Base-by-base conservation (phyloP, 2,329 filamentous ascomycete genomes). In the Cercospora canescens region DNA sequence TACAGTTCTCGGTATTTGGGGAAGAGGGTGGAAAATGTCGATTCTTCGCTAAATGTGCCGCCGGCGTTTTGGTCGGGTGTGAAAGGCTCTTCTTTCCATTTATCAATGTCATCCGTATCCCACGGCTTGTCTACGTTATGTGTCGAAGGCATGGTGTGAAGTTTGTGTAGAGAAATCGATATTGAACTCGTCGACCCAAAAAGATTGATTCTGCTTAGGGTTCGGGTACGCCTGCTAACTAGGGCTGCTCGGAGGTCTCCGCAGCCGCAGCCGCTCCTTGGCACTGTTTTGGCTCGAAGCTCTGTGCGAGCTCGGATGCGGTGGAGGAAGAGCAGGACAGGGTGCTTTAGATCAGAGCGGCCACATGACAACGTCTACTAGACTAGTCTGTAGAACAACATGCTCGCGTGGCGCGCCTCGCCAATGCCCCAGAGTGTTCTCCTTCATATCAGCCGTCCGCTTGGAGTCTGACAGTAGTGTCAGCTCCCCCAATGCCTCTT, bases 1-100 rank as follows among this genome's bases (percentile, higher is more conserved):
- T 98, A 97, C 58, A 92, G 87, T 85, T 99, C 95, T 75, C 95
- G 90, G 80, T 99, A 99, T 81, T 97, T 97, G 69, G 95, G 95
- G 77, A 98, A 98, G 6, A 98, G 81, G 12, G 83, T 86, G 67
- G 82, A 82, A 83, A 99, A 99, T 5, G 91, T 93, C 1, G 93
- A 97, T 82, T 98, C 95, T 80, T 99, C 94, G 61, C 89, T 86
- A 78, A 99, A 96, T 21, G 91, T 90, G 70, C 95, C 95, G 63
- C 87, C 92, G 34, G 83, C 81, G 80, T 98, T 98, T 81, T 98
- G 91, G 71, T 91, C 88, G 57, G 92, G 87, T 48, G 88, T 94
- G 81, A 98, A 98, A 30, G 88, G 81, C 41, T 97, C 93, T 39
- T 89, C 89, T 84, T 93, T 94, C 93, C 93, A 98, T 79, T 97